These are phyloP conservation scores for Dentipellis sp. DNA, from an alignment of 768 basidiomycete species.

Conservation along the genomic window DNA sequence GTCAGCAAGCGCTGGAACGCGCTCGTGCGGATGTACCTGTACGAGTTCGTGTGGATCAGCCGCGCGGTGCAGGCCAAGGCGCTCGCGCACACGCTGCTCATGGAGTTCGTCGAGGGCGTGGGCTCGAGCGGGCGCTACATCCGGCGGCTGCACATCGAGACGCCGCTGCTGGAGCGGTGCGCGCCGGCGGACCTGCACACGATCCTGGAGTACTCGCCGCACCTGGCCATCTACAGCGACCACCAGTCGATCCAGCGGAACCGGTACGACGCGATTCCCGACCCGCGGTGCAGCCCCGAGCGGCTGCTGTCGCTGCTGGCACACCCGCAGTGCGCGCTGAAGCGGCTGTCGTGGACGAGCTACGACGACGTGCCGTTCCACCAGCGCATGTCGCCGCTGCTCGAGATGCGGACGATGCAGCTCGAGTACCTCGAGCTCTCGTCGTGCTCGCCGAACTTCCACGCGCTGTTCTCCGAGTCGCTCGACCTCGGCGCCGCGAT, in stretches of 20 bases:
- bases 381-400: conserved; percentile 43
- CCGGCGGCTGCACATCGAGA: conserved; percentile 63
- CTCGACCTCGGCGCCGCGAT: conserved; percentile 8
- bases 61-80: conserved; percentile 40
- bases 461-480: conserved; percentile 21
- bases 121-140: conserved; percentile 38
- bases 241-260: conserved; percentile 54
- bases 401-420: conserved; percentile 39
- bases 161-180: conserved; percentile 53
- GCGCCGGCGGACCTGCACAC: conserved; percentile 57
- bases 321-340: conserved; percentile 41
- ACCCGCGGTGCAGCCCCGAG: conserved; percentile 41
- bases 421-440: conserved; percentile 65
- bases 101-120: conserved; percentile 28
- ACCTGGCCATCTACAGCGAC: conserved; percentile 53
- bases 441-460: conserved; percentile 40
- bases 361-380: conserved; percentile 58
- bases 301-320: conserved; percentile 52
- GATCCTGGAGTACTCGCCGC: conserved; percentile 57
- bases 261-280: conserved; percentile 33
- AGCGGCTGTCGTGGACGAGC: conserved; percentile 61
- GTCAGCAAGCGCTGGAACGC: conserved; percentile 50
- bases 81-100: conserved; percentile 34
- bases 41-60: conserved; percentile 64
- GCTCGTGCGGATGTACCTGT: conserved; percentile 46